Evolutionary conservation across 768 basidiomycete genomes (phyloP).

Genomic region (Tulasnella sp.): DNA sequence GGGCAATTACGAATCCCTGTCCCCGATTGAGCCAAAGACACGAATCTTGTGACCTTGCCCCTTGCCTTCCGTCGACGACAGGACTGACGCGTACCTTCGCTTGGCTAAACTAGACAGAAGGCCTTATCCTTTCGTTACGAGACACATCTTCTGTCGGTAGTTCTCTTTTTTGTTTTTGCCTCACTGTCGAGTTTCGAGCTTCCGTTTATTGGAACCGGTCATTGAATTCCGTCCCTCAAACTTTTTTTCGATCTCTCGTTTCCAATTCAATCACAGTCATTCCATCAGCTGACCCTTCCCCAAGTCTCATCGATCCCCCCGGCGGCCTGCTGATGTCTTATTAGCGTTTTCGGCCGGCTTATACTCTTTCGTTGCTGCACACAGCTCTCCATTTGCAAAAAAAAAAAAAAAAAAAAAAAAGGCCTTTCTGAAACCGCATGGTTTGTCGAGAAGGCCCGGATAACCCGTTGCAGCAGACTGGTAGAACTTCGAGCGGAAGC

Average conservation of each 20-base stretch:
- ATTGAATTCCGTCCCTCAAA: not conserved
- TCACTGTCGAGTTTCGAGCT: not conserved
- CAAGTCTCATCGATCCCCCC: not conserved
- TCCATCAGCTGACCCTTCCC: not conserved
- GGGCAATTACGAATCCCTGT: not conserved
- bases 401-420: not conserved
- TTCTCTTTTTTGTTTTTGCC: not conserved
- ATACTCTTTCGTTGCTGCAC: too few relatives aligned
- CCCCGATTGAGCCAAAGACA: not conserved
- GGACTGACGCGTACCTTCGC: not conserved
- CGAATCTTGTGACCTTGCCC: not conserved
- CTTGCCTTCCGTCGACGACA: not conserved
- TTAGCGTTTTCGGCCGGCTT: not conserved
- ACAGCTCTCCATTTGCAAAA: too few relatives aligned
- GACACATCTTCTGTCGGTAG: not conserved
- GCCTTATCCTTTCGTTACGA: not conserved
- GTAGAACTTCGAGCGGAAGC: not conserved
- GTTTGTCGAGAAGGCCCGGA: not conserved
- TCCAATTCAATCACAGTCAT: not conserved
- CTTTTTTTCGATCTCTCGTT: not conserved
- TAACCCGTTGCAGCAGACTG: not conserved
- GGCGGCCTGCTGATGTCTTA: not conserved
- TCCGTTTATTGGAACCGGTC: not conserved
- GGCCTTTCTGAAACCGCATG: not conserved
- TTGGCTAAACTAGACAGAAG: slow-evolving; percentile 2